phyloP scores from a whole-genome alignment of 2,329 filamentous ascomycete species.

The Myotisia sp. region DNA sequence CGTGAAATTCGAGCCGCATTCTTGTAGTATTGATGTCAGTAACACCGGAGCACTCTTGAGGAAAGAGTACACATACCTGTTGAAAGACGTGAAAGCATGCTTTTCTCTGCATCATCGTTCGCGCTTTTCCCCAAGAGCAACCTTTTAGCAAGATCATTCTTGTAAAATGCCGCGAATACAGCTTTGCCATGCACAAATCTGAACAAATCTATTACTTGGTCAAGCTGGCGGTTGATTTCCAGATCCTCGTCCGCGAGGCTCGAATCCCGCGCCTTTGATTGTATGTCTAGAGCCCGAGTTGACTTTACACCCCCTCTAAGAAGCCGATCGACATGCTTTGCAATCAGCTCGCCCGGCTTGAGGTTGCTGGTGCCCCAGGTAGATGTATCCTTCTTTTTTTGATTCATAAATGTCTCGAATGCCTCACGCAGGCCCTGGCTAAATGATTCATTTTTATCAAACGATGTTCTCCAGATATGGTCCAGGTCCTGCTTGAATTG shows the following conservation, averaged over 20 bases:
- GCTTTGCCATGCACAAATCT: conserved; percentile 95
- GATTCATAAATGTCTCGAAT: conserved; percentile 86
- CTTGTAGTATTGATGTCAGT: too few relatives aligned
- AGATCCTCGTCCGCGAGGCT: conserved; percentile 73
- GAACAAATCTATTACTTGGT: conserved; percentile 87
- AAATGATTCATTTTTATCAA: conserved; percentile 62
- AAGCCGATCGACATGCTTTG: conserved; percentile 85
- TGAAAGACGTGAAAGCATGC: conserved; percentile 84
- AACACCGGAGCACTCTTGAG: too few relatives aligned
- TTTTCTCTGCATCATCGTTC: conserved; percentile 86
- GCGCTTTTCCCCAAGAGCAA: conserved; percentile 85
- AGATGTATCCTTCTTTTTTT: conserved; percentile 54
- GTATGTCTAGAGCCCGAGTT: conserved; percentile 54
- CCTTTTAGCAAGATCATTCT: conserved; percentile 82
- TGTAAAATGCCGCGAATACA: conserved; percentile 98
- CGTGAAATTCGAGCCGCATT: conserved; percentile 88
- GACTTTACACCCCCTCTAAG: conserved; percentile 78
- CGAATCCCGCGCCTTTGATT: conserved; percentile 38
- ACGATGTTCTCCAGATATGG: conserved; percentile 59
- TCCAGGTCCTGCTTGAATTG: conserved; percentile 69
- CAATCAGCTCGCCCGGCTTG: conserved; percentile 97
- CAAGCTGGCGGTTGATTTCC: conserved; percentile 80
- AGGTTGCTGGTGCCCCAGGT: conserved; percentile 72
- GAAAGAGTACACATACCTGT: conserved; percentile 43
- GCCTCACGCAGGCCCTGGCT: conserved; percentile 66